These are phyloP conservation scores for Tetragonia tetragonoides DNA, from an alignment of 148 eudicot species.

Conservation along the genomic window DNA sequence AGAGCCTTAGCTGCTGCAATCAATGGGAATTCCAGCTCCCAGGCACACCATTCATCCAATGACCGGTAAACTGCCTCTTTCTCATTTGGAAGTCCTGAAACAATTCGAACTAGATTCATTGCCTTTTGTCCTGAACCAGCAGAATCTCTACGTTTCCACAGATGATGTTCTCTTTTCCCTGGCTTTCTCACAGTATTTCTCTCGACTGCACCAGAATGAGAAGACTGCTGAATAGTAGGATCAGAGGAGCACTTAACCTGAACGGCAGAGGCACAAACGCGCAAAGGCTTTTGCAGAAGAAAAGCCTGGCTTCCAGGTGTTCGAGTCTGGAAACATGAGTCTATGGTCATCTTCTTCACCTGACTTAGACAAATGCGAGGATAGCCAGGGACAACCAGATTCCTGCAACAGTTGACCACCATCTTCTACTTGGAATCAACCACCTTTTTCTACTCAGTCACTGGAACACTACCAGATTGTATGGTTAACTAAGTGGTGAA, in stretches of 20 bases:
- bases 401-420: conserved; percentile 4
- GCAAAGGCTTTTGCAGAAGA: conserved; percentile 1
- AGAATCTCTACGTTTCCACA: conserved; percentile 82
- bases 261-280: not conserved
- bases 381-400: not conserved
- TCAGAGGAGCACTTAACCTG: conserved; percentile 22
- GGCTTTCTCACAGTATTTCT: conserved; percentile 46
- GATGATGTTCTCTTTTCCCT: conserved; percentile 81
- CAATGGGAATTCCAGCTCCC: conserved; percentile 90
- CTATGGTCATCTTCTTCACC: not conserved
- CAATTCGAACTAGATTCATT: conserved; percentile 65
- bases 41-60: conserved; percentile 83
- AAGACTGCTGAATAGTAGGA: conserved; percentile 13
- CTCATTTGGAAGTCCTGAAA: conserved; percentile 75
- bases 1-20: conserved; percentile 91
- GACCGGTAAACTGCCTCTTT: conserved; percentile 82
- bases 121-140: conserved; percentile 90
- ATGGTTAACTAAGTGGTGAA: no score
- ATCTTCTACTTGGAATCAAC: not conserved
- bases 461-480: no score
- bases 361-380: not conserved
- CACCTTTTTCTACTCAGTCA: no score
- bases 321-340: conserved; percentile 1
- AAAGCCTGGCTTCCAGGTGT: conserved; percentile 11
- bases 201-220: conserved; percentile 30